These are phyloP conservation scores for Aspergillus ellipticus DNA, from an alignment of 495 filamentous ascomycete species.

Conservation along the genomic window DNA sequence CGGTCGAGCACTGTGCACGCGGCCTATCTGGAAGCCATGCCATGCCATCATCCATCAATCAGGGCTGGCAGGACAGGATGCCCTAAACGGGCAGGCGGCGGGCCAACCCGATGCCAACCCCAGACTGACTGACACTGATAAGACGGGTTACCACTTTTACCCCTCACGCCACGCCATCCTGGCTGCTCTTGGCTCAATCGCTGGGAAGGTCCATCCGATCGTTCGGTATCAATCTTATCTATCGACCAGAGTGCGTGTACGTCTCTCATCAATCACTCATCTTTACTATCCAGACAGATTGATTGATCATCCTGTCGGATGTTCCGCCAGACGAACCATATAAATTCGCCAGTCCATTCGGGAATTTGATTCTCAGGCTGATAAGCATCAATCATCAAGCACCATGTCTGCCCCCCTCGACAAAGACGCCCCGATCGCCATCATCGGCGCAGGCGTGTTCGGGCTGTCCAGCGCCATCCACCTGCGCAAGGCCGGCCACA, in stretches of 20 bases:
- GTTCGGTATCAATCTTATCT: neutral
- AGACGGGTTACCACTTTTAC: neutral
- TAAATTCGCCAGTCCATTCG: too few relatives aligned
- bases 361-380: too few relatives aligned
- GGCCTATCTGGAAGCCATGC: too few relatives aligned
- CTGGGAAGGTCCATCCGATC: neutral
- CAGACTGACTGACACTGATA: neutral
- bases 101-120: neutral
- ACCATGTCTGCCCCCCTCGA: neutral
- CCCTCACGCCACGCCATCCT: neutral
- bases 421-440: constrained; percentile 27
- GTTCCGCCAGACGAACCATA: too few relatives aligned
- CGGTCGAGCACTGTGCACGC: too few relatives aligned
- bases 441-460: constrained; percentile 46
- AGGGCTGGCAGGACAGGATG: neutral
- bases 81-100: neutral
- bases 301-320: too few relatives aligned
- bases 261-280: too few relatives aligned
- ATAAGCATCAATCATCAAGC: neutral
- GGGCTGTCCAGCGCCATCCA: constrained; percentile 39
- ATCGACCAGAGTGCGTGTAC: neutral
- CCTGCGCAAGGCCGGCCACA: constrained; percentile 38
- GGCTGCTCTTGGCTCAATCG: neutral
- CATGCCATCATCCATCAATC: too few relatives aligned
- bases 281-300: too few relatives aligned